Evolutionary conservation across 2,329 filamentous ascomycete species (phyloP), one percentile per base, ranked within the genome.

Genomic region (Pyricularia pennisetigena): DNA sequence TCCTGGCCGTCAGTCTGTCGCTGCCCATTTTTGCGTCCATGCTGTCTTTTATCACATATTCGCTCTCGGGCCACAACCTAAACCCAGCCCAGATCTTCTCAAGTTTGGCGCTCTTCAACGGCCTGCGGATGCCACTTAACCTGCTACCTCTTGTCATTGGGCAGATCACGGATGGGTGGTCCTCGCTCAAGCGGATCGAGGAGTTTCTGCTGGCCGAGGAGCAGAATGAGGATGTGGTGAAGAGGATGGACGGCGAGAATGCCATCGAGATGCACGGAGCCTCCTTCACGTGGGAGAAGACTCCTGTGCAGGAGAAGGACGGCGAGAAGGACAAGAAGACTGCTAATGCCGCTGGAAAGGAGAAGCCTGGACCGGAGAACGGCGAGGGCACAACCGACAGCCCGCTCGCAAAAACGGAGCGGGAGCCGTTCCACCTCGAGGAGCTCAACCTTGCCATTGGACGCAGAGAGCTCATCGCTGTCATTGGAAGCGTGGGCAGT

Each of bases 11-110:
- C 66, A 91, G 91, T 74, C 87, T 97, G 85, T 90, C 92, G 0
- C 85, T 97, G 74, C 94, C 95, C 7, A 91, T 97, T 67, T 97
- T 98, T 73, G 93, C 94, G 0, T 96, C 94, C 1, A 97, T 98
- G 93, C 78, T 98, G 59, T 88, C 94, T 0, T 98, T 98, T 77
- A 94, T 98, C 78, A 94, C 92, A 0, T 90, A 87, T 73, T 89
- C 87, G 0, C 78, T 89, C 54, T 85, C 88, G 1, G 82, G 90
- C 69, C 89, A 93, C 72, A 77, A 78, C 30, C 84, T 98, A 23
- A 82, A 86, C 1, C 89, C 95, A 0, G 92, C 93, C 0, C 83
- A 88, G 28, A 86, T 98, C 49, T 98, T 99, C 80, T 97, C 94
- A 0, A 98, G 94, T 0, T 83, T 98, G 16, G 94, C 94, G 0